Percentiles rank a stretch among this genome's conserved stretches.
Conservation (phyloP, 2,329 filamentous ascomycete species). For the Lachnellula arida region DNA sequence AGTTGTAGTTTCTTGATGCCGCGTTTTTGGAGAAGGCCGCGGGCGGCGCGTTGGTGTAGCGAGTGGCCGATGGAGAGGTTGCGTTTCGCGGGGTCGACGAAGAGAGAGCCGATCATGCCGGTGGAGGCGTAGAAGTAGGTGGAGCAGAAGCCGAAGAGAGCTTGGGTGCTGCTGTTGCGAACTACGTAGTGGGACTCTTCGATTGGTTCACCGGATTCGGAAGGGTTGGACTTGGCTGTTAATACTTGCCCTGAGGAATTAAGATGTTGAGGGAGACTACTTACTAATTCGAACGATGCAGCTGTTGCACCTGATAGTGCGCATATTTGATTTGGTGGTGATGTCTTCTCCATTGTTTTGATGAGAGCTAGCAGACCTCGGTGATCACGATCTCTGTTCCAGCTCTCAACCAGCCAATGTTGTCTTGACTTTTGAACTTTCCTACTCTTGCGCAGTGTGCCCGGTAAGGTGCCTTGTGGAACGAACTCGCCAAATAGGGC, state of each 20-base stretch:
- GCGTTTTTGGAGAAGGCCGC: slow-evolving; percentile 68
- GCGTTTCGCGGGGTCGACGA: slow-evolving; percentile 81
- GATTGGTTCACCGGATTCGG: slow-evolving; percentile 53
- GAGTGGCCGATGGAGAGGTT: slow-evolving; percentile 89
- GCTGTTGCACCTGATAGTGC: slow-evolving; percentile 61
- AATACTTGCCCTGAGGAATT: not conserved
- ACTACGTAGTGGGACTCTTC: slow-evolving; percentile 88
- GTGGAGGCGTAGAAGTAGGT: slow-evolving; percentile 65
- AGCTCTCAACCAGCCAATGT: slow-evolving; percentile 90
- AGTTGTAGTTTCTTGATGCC: slow-evolving; percentile 77
- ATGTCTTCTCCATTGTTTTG: slow-evolving; percentile 61
- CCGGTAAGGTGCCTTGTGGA: slow-evolving; percentile 56
- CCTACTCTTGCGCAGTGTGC: slow-evolving; percentile 80
- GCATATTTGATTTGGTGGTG: slow-evolving; percentile 60
- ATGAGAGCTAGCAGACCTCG: slow-evolving; percentile 72
- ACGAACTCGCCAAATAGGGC: slow-evolving; percentile 73
- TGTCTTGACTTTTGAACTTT: slow-evolving; percentile 86
- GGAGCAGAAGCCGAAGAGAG: slow-evolving; percentile 86
- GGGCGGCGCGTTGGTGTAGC: slow-evolving; percentile 78
- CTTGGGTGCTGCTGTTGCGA: slow-evolving; percentile 86
- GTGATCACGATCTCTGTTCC: slow-evolving; percentile 73
- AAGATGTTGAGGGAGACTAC: not conserved
- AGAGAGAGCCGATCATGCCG: slow-evolving; percentile 77
- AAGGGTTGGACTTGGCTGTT: slow-evolving; percentile 4
- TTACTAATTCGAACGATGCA: slow-evolving; percentile 66